Evolutionary conservation across 106 monocot genomes (phyloP).

Genomic region (Dendrobium huoshanense): DNA sequence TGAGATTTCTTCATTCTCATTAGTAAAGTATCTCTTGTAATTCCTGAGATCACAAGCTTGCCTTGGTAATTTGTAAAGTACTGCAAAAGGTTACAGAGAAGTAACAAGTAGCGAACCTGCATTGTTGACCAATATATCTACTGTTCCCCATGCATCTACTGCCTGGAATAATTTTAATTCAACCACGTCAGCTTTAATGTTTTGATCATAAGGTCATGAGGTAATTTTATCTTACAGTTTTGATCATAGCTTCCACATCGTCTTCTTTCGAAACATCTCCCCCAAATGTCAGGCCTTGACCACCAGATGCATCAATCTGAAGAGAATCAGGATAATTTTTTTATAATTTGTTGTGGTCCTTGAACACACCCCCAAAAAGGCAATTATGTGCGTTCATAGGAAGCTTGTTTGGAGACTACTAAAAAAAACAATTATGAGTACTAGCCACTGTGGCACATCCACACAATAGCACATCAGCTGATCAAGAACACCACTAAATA

Average conservation of each 20-base stretch:
- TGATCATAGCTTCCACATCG: slow-evolving; percentile 67
- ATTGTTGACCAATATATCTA: slow-evolving; percentile 82
- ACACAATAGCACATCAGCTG: not conserved
- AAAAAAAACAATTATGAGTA: not conserved
- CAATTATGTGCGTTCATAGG: not conserved
- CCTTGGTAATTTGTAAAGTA: not conserved
- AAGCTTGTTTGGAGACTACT: not conserved
- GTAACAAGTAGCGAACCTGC: slow-evolving; percentile 41
- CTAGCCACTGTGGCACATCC: not conserved
- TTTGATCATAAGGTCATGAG: not conserved
- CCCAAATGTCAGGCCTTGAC: slow-evolving; percentile 57
- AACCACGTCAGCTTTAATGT: not conserved
- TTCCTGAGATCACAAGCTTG: slow-evolving; percentile 35
- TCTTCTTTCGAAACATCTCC: slow-evolving; percentile 77
- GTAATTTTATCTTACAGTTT: slow-evolving; percentile 39
- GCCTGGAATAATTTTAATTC: slow-evolving; percentile 36
- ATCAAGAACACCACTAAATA: not conserved
- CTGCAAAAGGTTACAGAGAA: not conserved
- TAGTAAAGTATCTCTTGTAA: slow-evolving; percentile 70
- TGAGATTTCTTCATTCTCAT: slow-evolving; percentile 94
- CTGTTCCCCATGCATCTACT: slow-evolving; percentile 70
- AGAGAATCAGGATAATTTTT: not conserved
- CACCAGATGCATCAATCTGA: slow-evolving; percentile 71
- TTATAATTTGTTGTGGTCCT: not conserved
- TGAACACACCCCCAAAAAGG: not conserved